phyloP scores from a whole-genome alignment of 345 rosid genomes.

The Clarkia xantiana region DNA sequence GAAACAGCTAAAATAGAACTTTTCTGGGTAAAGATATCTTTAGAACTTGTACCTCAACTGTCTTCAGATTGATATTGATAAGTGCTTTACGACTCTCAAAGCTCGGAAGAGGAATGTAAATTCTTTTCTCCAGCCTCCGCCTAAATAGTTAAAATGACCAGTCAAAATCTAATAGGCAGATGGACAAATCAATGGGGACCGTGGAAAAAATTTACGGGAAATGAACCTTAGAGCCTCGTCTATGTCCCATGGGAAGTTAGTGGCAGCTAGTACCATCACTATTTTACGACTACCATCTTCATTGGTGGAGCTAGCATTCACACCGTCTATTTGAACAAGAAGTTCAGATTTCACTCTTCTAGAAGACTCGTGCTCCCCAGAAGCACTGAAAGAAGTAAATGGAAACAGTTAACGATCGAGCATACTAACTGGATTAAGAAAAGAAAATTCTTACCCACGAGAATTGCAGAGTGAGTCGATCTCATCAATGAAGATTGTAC shows the following conservation, averaged over 20 bases:
- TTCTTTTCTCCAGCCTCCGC: slow-evolving; percentile 98
- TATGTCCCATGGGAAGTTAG: slow-evolving; percentile 99
- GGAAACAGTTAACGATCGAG: slow-evolving; percentile 1
- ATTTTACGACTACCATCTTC: slow-evolving; percentile 96
- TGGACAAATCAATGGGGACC: not conserved
- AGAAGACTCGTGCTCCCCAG: slow-evolving; percentile 97
- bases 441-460: slow-evolving; percentile 52
- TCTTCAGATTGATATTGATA: slow-evolving; percentile 83
- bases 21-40: too few species aligned
- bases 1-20: too few species aligned
- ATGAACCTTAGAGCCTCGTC: slow-evolving; percentile 90
- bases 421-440: not conserved
- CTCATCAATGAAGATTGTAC: slow-evolving; percentile 94
- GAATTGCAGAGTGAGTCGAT: slow-evolving; percentile 95
- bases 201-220: too few species aligned
- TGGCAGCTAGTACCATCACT: slow-evolving; percentile 98
- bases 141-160: slow-evolving; percentile 27
- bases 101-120: slow-evolving; percentile 96
- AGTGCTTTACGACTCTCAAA: slow-evolving; percentile 97
- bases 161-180: not conserved
- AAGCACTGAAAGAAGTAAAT: slow-evolving; percentile 40
- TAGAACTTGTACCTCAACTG: slow-evolving; percentile 61
- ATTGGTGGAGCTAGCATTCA: slow-evolving; percentile 67
- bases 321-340: slow-evolving; percentile 99
- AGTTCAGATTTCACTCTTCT: slow-evolving; percentile 99